Conservation (phyloP, 176 grass and related monocot genomes). For the Saccharum officinarum region DNA sequence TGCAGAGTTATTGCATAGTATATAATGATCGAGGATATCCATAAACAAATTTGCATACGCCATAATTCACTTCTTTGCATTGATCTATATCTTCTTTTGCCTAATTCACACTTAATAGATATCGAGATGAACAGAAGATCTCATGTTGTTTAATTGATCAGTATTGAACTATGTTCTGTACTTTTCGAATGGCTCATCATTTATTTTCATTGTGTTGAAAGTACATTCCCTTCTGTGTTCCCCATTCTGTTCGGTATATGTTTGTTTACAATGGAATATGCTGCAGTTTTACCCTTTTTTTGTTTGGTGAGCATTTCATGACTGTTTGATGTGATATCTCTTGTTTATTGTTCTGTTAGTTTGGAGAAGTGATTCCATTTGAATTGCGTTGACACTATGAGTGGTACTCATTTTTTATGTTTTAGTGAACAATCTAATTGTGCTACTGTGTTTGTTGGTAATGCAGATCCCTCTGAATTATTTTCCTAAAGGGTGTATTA, state of each 20-base stretch:
- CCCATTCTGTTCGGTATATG: neutral
- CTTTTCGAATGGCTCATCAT: neutral
- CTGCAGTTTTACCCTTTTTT: neutral
- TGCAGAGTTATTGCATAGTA: constrained; percentile 31
- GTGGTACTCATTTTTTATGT: neutral
- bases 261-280: constrained; percentile 21
- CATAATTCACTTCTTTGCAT: constrained; percentile 10
- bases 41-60: neutral
- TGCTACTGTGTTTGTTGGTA: constrained; percentile 17
- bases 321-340: constrained; percentile 19
- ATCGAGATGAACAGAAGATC: neutral
- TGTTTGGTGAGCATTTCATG: constrained; percentile 8
- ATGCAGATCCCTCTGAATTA: constrained; percentile 9
- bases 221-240: neutral
- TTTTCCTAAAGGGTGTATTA: constrained; percentile 31
- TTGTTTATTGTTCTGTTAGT: constrained; percentile 34
- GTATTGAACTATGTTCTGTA: neutral
- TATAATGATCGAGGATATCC: neutral
- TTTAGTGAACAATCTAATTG: constrained; percentile 17
- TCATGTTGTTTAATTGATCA: constrained; percentile 11
- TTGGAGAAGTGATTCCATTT: constrained; percentile 26
- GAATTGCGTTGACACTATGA: constrained; percentile 13
- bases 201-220: constrained; percentile 12
- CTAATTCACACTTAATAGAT: neutral
- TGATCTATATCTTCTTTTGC: neutral